Evolutionary conservation across 257 asterid genomes (phyloP), one percentile per base, ranked within the genome.

Genomic region (Linderniella brevidens): DNA sequence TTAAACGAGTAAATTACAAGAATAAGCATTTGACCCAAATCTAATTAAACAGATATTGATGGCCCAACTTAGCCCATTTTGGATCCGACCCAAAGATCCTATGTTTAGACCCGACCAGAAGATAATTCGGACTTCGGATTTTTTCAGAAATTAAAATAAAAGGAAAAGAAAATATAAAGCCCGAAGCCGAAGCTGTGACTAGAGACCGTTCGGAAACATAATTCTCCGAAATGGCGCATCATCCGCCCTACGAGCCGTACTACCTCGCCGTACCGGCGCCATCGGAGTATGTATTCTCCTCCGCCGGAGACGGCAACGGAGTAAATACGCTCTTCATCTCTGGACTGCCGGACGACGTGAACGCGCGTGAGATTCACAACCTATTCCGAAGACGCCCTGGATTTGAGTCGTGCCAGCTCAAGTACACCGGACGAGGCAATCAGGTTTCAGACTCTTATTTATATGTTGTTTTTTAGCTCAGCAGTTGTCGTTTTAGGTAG

Each of bases 311-410:
- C 16, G 58, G 73, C 35, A 67, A 58, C 44, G 80, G 77, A 45
- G 83, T 88, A 57, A 78, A 72, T 59, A 84, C 98, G 12, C 77
- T 88, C 0, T 88, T 84, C 66, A 84, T 88, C 51, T 84, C 95
- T 35, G 98, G 98, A 15, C 82, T 88, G 37, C 98, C 98, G 14
- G 95, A 88, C 69, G 98, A 88, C 69, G 90, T 88, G 58, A 84
- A 76, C 72, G 90, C 97, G 57, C 97, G 97, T 52, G 97, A 88
- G 70, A 88, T 88, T 64, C 97, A 88, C 78, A 88, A 88, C 55
- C 95, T 88, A 47, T 88, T 88, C 66, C 90, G 98, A 53, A 86
- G 92, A 46, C 86, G 93, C 4, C 82, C 74, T 8, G 98, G 98
- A 17, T 88, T 88, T 53, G 90, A 80, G 50, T 78, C 71, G 35